Evolutionary conservation across 2,329 filamentous ascomycete species (phyloP), one percentile per base, ranked within the genome.

Genomic region (Beauveria medogensis): DNA sequence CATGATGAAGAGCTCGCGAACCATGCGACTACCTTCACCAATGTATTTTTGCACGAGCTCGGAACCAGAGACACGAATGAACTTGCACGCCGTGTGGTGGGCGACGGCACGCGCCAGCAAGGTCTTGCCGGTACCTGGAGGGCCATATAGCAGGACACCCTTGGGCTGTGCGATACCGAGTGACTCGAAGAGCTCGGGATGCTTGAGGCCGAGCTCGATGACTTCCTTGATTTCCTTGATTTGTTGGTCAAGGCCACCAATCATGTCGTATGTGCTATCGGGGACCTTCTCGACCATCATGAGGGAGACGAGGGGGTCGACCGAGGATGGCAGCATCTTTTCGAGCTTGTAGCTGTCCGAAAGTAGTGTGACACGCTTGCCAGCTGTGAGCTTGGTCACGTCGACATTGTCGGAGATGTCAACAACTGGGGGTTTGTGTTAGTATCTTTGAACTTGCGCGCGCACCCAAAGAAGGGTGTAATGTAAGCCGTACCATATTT

Each of bases 281-380:
- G 94, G 94, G 18, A 99, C 94, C 82, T 99, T 99, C 75, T 99
- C 94, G 57, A 99, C 94, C 94, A 99, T 99, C 94, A 99, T 99
- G 74, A 99, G 90, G 41, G 94, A 99, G 61, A 99, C 94, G 62
- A 99, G 89, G 43, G 94, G 94, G 72, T 99, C 94, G 72, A 99
- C 94, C 22, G 94, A 99, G 60, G 94, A 97, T 22, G 94, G 94
- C 10, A 99, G 86, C 79, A 97, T 95, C 81, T 97, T 97, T 74
- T 97, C 94, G 69, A 99, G 88, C 78, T 97, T 97, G 83, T 99
- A 99, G 67, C 91, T 93, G 75, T 99, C 94, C 69, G 92, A 97
- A 62, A 99, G 85, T 50, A 99, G 84, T 59, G 94, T 96, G 65
- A 99, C 94, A 68, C 94, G 92, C 81, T 99, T 99, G 76, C 94